Evolutionary conservation across 306 rosid species (phyloP).

Genomic region (Glycine latifolia): DNA sequence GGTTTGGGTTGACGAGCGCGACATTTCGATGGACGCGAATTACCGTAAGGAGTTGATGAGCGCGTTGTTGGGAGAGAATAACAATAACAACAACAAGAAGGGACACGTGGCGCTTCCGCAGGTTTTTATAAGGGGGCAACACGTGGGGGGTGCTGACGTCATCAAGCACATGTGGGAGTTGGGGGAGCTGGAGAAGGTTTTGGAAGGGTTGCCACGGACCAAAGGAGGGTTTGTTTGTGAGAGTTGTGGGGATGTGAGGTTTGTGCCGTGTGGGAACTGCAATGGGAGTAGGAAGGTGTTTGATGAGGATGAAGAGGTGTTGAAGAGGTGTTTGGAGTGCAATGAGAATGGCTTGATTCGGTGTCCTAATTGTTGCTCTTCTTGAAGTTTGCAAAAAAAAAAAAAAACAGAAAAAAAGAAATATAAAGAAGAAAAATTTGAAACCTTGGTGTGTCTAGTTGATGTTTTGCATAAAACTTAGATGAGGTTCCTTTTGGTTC

Average conservation of each 20-base stretch:
- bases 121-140: conserved; percentile 75
- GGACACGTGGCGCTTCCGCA: conserved; percentile 70
- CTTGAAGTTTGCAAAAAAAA: background rate
- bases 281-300: conserved; percentile 90
- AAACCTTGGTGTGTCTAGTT: conserved; percentile 19
- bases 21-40: conserved; percentile 78
- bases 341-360: conserved; percentile 90
- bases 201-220: conserved; percentile 73
- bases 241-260: conserved; percentile 90
- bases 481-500: background rate
- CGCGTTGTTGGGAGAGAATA: conserved; percentile 56
- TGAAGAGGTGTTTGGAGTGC: conserved; percentile 83
- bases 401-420: background rate
- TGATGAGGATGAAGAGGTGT: conserved; percentile 77
- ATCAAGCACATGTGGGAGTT: conserved; percentile 75
- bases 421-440: background rate
- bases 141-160: conserved; percentile 81
- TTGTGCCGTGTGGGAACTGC: conserved; percentile 76
- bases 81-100: conserved; percentile 46
- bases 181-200: conserved; percentile 77
- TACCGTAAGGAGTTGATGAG: conserved; percentile 74
- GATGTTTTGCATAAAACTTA: background rate
- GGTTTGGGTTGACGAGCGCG: conserved; percentile 96
- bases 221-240: conserved; percentile 79
- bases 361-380: conserved; percentile 78